Evolutionary conservation across 1,284 basidiomycete species (phyloP), one percentile per base, ranked within the genome.

Genomic region (Leccinum angustisporum): DNA sequence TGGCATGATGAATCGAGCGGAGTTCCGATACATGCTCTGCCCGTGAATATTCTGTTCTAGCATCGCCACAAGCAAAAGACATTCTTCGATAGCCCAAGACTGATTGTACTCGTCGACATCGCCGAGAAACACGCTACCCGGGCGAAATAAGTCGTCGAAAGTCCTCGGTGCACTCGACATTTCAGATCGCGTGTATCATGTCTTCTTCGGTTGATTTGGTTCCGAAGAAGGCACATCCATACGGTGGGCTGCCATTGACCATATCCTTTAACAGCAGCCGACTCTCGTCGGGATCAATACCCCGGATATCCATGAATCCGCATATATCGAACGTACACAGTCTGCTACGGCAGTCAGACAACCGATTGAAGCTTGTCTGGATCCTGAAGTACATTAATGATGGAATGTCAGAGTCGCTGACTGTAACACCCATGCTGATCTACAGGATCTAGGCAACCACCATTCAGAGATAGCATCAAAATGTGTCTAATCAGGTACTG

Each of bases 131-230:
- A 36, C 14, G 33, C 43, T 55, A 6, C 54, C 18, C 18, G 18
- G 10, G 18, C 61, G 50, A 33, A 66, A 40, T 14, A 64, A 51
- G 43, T 65, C 66, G 4, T 74, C 71, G n/a, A 71, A 70, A 54
- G 60, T 72, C 43, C 67, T 75, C 27, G 56, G 58, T 43, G 61
- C 53, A 25, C 66, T 72, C 51, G 64, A 75, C 55, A 61, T 60
- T 59, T 70, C 55, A 11, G 67, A 76, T 62, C 71, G 74, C 75
- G 59, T 50, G 74, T 64, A 56, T 40, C n/a, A 6, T 54, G 57
- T 38, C 25, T 7, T 34, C 21, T 1, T 58, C 5, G 25, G 21
- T 46, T 70, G 51, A 68, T 51, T 10, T 38, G 48, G 10, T 54
- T 21, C 13, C 21, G 38, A 56, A 36, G 36, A 36, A 73, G 70